A percentile compares a stretch with the other conserved stretches of the same genome.
Conservation (phyloP, 192 early-diverging fungal genomes). For the Backusella psychrophila region DNA sequence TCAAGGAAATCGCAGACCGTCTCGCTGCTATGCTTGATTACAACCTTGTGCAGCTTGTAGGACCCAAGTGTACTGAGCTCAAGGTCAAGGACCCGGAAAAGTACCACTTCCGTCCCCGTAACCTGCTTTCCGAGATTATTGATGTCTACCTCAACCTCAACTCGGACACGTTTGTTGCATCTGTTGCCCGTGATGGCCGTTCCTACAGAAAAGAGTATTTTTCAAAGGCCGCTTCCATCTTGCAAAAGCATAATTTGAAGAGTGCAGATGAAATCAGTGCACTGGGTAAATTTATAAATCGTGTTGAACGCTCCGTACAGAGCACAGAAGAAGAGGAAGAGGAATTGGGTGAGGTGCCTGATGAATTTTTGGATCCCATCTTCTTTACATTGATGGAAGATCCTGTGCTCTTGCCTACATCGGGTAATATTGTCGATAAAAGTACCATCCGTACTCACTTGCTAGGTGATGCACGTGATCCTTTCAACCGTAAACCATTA, state of each 20-base stretch:
- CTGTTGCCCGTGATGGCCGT: constrained; percentile 83
- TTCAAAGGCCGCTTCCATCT: constrained; percentile 66
- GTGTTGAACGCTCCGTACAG: constrained; percentile 70
- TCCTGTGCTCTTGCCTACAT: constrained; percentile 89
- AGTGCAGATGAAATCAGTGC: constrained; percentile 55
- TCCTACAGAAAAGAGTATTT: constrained; percentile 82
- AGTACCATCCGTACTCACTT: constrained; percentile 88
- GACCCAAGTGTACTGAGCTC: constrained; percentile 86
- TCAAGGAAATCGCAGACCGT: constrained; percentile 84
- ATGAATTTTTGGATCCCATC: constrained; percentile 90
- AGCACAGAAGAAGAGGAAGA: constrained; percentile 70
- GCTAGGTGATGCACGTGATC: constrained; percentile 86
- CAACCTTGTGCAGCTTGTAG: constrained; percentile 86
- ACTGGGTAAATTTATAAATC: constrained; percentile 66
- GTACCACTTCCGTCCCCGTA: constrained; percentile 87
- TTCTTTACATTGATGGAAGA: constrained; percentile 89
- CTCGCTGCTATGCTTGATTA: constrained; percentile 98
- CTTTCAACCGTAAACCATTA: constrained; percentile 90
- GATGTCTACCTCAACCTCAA: constrained; percentile 83
- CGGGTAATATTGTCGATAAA: constrained; percentile 76
- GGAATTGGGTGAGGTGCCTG: constrained; percentile 78
- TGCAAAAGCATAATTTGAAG: constrained; percentile 67
- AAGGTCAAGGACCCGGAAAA: constrained; percentile 69
- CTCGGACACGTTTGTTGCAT: constrained; percentile 65
- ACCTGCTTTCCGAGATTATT: constrained; percentile 78